Evolutionary conservation across 2,329 filamentous ascomycete species (phyloP), one percentile per base, ranked within the genome.

Genomic region (Colletotrichum echinochloae): DNA sequence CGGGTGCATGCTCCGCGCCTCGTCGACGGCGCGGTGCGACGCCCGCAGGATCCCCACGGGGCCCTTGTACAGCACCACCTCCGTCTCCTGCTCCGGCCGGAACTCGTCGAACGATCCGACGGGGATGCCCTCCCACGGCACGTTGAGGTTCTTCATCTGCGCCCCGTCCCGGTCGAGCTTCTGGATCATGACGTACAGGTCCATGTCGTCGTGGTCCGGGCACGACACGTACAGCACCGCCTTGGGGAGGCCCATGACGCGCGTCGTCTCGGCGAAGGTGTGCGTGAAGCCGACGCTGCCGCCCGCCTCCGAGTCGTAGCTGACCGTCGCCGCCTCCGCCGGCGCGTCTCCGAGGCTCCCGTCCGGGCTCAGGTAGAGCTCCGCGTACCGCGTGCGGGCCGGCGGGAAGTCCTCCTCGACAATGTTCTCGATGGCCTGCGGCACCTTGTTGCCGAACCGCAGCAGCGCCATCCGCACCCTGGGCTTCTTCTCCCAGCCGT

Each of bases 201-300:
- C 81, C 68, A 86, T 78, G 62, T 86, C 84, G 49, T 86, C 77
- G 55, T 78, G 73, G 9, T 82, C 77, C 1, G 75, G n/a, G 66
- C 79, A 82, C 0, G 81, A 83, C 77, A 86, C 81, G 75, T 83
- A 85, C 0, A 87, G 74, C 0, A 82, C 74, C 0, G 83, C 83
- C 73, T 86, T 86, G 9, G 85, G 60, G 9, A 69, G 62, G 79
- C 84, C 85, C n/a, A 85, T 80, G 1, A 87, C 73, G 5, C 80
- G 76, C 0, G 82, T 79, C 2, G 75, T 74, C 54, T 82, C 74
- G 2, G 74, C 26, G 69, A 87, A 86, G 0, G 76, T 83, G 66
- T 81, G 75, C 2, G 73, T 79, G 74, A 85, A 85, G 6, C 52
- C 39, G 26, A 65, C 54, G 30, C 55, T 65, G 7, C 57, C 66